Conservation (phyloP, 495 filamentous ascomycete species). For the Penicillium paxilli region DNA sequence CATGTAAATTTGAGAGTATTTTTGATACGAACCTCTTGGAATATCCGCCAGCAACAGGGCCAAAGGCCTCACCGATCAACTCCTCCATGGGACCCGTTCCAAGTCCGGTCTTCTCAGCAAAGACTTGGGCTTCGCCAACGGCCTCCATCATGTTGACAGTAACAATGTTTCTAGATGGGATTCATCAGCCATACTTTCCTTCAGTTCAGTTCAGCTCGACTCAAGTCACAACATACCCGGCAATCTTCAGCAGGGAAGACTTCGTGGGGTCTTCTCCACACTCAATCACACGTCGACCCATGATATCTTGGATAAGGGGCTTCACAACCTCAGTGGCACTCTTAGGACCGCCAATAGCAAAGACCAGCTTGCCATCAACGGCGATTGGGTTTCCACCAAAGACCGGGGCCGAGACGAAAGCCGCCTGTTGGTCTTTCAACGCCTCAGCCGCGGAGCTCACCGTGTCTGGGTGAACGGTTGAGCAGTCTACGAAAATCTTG, state of each 20-base stretch:
- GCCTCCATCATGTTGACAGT: conserved; percentile 52
- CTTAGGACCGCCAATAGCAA: conserved; percentile 43
- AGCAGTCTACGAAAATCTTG: conserved; percentile 53
- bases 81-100: conserved; percentile 50
- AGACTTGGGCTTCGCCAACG: conserved; percentile 54
- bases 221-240: conserved; percentile 28
- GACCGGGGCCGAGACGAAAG: conserved; percentile 44
- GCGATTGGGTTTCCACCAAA: conserved; percentile 49
- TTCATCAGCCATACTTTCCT: conserved; percentile 8
- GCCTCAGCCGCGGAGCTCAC: conserved; percentile 35
- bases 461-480: conserved; percentile 45
- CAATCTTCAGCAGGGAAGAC: conserved; percentile 48
- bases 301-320: conserved; percentile 47
- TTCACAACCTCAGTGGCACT: conserved; percentile 35
- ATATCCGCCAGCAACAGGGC: conserved; percentile 48
- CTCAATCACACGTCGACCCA: conserved; percentile 47
- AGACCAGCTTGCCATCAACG: conserved; percentile 46
- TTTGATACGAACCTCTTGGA: conserved; percentile 41
- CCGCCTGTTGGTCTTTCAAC: conserved; percentile 34
- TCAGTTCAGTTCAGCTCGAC: neutral
- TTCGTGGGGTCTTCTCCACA: conserved; percentile 49
- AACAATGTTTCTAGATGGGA: conserved; percentile 43
- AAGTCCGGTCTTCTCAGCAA: conserved; percentile 55
- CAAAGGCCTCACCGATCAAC: conserved; percentile 53
- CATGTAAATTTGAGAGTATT: neutral